Percentiles rank a stretch among this genome's conserved stretches.
Evolutionary conservation across 2,329 filamentous ascomycete genomes (phyloP).

Genomic region (Aureobasidium leucospermi): DNA sequence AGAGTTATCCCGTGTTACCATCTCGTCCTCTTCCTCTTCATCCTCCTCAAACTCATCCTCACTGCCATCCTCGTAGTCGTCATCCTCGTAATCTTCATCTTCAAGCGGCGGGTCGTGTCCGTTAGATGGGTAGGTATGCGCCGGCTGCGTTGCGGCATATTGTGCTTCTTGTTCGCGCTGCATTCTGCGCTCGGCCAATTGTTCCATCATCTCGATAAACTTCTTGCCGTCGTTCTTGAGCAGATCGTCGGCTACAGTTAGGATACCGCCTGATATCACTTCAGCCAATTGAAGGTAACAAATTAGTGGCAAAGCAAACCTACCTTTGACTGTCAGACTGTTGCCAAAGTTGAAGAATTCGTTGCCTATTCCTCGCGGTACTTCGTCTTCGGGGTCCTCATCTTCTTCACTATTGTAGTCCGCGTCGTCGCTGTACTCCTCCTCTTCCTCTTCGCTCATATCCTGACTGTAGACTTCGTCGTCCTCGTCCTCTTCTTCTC

Average conservation of each 20-base stretch:
- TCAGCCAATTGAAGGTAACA: conserved; percentile 13
- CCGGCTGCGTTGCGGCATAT: conserved; percentile 53
- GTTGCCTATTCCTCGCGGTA: conserved; percentile 52
- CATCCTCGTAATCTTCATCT: conserved; percentile 75
- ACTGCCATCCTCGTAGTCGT: conserved; percentile 57
- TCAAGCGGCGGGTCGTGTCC: conserved; percentile 63
- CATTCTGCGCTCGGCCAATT: conserved; percentile 94
- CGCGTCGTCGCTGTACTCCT: conserved; percentile 45
- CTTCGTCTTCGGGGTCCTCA: conserved; percentile 43
- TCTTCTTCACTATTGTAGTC: conserved; percentile 45
- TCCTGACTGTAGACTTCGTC: conserved; percentile 39
- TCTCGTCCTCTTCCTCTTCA: conserved; percentile 58
- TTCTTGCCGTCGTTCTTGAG: conserved; percentile 98
- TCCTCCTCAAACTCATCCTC: conserved; percentile 58
- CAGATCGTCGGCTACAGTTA: conserved; percentile 96
- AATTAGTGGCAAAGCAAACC: conserved; percentile 20
- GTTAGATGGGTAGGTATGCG: conserved; percentile 44
- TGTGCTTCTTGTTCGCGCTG: conserved; percentile 87
- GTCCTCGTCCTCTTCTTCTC: conserved; percentile 47
- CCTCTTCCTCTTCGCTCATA: conserved; percentile 52
- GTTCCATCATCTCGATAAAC: conserved; percentile 99
- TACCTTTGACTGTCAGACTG: conserved; percentile 88
- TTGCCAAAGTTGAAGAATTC: conserved; percentile 98
- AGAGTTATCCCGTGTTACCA: conserved; percentile 36
- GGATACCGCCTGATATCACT: conserved; percentile 71